Conservation (phyloP, 179 eudicot genomes). For the Heliamphora pulchella region DNA sequence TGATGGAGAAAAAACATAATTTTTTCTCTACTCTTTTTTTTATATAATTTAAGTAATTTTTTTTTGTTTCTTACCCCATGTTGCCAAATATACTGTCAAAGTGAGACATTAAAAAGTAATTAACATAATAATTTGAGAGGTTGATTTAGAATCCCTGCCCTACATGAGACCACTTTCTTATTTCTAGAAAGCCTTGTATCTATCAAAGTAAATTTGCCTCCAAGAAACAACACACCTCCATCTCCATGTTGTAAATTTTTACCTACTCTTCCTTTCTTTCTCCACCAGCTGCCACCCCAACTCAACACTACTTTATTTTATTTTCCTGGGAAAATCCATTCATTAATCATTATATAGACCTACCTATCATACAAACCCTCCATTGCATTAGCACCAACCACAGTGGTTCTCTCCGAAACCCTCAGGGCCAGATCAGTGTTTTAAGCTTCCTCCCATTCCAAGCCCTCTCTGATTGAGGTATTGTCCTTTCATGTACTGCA, state of each 20-base stretch:
- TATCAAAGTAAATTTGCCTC: not conserved
- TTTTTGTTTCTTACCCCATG: too few relatives aligned
- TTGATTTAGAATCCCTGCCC: slow-evolving; percentile 40
- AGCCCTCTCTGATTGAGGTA: not conserved
- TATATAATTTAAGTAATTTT: too few relatives aligned
- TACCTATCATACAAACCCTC: not conserved
- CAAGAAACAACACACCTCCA: not conserved
- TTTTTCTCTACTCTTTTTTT: not conserved
- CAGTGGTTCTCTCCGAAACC: slow-evolving; percentile 12
- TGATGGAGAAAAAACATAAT: too few relatives aligned
- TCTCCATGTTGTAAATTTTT: not conserved
- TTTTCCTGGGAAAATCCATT: not conserved
- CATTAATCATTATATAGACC: slow-evolving; percentile 4
- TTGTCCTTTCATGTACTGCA: not conserved
- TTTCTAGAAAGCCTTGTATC: not conserved
- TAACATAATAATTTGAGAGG: slow-evolving; percentile 14
- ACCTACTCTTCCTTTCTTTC: not conserved
- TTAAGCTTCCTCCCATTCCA: slow-evolving; percentile 6
- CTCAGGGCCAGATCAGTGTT: slow-evolving; percentile 19
- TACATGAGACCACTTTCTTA: slow-evolving; percentile 5
- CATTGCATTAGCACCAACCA: not conserved
- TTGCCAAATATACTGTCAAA: too few relatives aligned
- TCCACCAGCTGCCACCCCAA: slow-evolving; percentile 10
- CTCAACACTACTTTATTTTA: not conserved
- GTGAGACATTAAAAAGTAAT: not conserved